Percentiles rank a stretch among this genome's conserved stretches.
These are phyloP conservation scores for Astragalus membranaceus DNA, from an alignment of 306 rosid genomes.

Conservation along the genomic window DNA sequence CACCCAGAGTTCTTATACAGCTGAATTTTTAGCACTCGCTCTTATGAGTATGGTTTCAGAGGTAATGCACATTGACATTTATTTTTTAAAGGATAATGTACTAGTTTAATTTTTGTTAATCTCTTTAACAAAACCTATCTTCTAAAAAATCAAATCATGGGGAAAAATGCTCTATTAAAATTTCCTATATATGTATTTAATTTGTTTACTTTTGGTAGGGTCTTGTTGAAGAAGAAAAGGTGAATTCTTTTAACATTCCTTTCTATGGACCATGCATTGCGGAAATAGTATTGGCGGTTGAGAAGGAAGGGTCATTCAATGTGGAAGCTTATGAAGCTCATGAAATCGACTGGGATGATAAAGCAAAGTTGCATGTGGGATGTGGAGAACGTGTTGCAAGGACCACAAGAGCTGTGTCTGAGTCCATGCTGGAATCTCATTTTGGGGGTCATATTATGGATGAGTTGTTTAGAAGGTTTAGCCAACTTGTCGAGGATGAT, in stretches of 20 bases:
- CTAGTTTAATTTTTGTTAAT: no score
- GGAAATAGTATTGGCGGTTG: constrained; percentile 37
- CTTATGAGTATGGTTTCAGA: constrained; percentile 49
- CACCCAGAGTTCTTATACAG: constrained; percentile 34
- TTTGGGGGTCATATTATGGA: constrained; percentile 55
- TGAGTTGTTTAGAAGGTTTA: constrained; percentile 35
- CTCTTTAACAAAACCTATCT: no score
- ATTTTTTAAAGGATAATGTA: no score
- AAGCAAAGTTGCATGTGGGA: neutral
- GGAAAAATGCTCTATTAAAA: no score
- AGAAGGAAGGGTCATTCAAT: constrained; percentile 60
- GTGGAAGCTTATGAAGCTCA: constrained; percentile 37
- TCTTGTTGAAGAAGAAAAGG: constrained; percentile 49
- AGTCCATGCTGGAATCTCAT: constrained; percentile 60
- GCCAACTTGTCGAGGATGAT: constrained; percentile 30
- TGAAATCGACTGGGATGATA: constrained; percentile 58
- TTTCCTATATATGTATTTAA: neutral
- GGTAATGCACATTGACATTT: constrained; percentile 1
- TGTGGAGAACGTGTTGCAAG: constrained; percentile 20
- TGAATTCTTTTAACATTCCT: constrained; percentile 67
- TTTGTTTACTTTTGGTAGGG: constrained; percentile 6
- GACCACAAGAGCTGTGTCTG: constrained; percentile 57
- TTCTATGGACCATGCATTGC: constrained; percentile 64
- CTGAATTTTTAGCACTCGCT: constrained; percentile 62
- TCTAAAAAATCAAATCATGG: no score